Evolutionary conservation across 1,139 yeast genomes (phyloP).

Genomic region (Candida glucosophila): DNA sequence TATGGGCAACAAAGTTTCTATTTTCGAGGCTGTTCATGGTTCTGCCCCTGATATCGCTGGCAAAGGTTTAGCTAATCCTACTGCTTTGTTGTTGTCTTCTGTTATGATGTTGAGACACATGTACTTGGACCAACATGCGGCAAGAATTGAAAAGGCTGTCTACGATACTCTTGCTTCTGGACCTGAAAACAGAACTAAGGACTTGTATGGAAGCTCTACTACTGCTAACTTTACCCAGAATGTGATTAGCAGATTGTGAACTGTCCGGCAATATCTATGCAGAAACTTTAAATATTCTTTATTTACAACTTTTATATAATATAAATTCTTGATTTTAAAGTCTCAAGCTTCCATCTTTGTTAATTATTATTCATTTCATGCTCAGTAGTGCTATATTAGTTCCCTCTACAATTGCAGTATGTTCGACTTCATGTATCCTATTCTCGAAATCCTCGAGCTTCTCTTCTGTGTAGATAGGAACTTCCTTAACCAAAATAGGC

Average conservation of each 20-base stretch:
- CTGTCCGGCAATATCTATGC: not conserved
- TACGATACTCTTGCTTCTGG: constrained; percentile 92
- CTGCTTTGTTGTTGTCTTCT: constrained; percentile 89
- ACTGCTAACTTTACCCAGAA: constrained; percentile 82
- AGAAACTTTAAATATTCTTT: constrained; percentile 1
- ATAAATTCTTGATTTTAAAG: too few species aligned
- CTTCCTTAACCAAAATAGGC: constrained; percentile 74
- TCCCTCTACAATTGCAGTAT: constrained; percentile 88
- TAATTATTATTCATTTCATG: too few species aligned
- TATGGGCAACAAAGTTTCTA: constrained; percentile 96
- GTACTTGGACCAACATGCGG: constrained; percentile 77
- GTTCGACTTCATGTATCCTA: constrained; percentile 82
- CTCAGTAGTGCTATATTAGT: constrained; percentile 54
- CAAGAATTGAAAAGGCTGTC: constrained; percentile 80
- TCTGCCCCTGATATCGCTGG: constrained; percentile 99
- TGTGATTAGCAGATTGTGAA: constrained; percentile 39
- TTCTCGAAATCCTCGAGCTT: constrained; percentile 69
- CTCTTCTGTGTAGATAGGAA: constrained; percentile 65
- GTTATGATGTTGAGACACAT: constrained; percentile 99
- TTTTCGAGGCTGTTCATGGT: constrained; percentile 99
- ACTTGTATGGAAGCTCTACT: constrained; percentile 87
- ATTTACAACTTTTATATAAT: too few species aligned
- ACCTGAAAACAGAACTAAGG: constrained; percentile 87
- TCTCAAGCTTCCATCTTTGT: too few species aligned
- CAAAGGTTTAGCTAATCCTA: constrained; percentile 97